These are phyloP conservation scores for Zoysia pacifica DNA, from an alignment of 176 grass and related monocot species.

Conservation along the genomic window DNA sequence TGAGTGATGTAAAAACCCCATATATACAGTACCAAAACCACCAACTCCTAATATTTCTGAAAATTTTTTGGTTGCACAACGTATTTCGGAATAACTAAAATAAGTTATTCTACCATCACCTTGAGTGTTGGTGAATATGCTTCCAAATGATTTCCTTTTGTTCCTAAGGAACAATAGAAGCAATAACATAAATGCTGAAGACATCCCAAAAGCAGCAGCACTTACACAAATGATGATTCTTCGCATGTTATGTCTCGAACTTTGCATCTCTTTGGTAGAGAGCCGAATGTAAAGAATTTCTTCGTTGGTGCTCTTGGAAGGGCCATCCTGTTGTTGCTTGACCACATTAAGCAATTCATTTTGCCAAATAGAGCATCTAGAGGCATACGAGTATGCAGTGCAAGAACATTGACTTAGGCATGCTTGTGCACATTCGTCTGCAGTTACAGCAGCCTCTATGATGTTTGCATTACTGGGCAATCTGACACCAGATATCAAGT, in stretches of 20 bases:
- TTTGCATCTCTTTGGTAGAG: neutral
- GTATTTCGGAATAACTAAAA: neutral
- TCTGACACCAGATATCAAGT: neutral
- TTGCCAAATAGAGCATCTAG: neutral
- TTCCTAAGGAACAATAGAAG: neutral
- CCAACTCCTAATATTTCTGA: neutral
- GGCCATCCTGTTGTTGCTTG: neutral
- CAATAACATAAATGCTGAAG: neutral
- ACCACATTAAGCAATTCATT: neutral
- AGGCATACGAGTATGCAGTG: neutral
- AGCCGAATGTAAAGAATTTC: neutral
- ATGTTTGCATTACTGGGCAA: neutral
- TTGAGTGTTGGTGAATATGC: neutral
- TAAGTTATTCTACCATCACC: neutral
- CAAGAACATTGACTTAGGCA: neutral
- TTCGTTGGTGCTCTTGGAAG: neutral
- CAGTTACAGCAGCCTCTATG: neutral
- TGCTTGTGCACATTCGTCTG: neutral
- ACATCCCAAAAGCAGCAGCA: neutral
- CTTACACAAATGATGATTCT: neutral
- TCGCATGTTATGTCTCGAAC: neutral
- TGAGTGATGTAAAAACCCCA: neutral
- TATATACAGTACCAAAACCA: neutral
- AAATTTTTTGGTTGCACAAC: neutral
- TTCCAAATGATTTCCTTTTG: neutral